Conservation (phyloP, 1,284 basidiomycete genomes). For the Coniferiporia sulphurascens region DNA sequence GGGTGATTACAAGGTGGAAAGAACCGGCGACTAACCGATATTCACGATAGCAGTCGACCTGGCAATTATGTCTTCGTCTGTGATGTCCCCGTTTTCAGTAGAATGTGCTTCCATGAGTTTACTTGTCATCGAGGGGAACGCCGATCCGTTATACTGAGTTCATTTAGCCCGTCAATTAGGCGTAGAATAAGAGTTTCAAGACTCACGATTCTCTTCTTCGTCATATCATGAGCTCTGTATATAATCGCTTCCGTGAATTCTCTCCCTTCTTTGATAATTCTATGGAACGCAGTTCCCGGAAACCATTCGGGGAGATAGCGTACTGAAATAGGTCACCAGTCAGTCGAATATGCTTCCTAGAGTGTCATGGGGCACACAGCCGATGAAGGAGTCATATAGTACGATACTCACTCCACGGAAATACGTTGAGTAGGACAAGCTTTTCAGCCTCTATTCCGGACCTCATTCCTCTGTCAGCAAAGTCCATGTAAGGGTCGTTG, state of each 20-base stretch:
- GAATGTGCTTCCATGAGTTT: constrained; percentile 5
- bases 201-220: neutral
- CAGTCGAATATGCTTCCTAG: too few relatives aligned
- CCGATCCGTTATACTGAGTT: constrained; percentile 8
- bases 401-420: constrained; percentile 3
- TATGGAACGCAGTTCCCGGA: constrained; percentile 18
- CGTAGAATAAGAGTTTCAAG: too few relatives aligned
- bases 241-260: constrained; percentile 7
- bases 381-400: too few relatives aligned
- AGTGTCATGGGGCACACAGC: too few relatives aligned
- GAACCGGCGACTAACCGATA: too few relatives aligned
- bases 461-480: too few relatives aligned
- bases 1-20: too few relatives aligned
- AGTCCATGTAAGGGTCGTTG: constrained; percentile 9
- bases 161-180: too few relatives aligned
- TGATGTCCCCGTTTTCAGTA: neutral
- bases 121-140: constrained; percentile 11
- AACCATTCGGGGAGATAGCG: constrained; percentile 21
- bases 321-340: constrained; percentile 14
- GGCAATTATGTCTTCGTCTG: constrained; percentile 10
- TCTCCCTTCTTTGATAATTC: neutral
- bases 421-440: constrained; percentile 16
- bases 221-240: neutral
- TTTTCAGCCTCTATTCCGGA: too few relatives aligned
- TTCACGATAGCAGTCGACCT: constrained; percentile 5